These are phyloP conservation scores for Globisporangium nodosum DNA, from an alignment of 352 stramenopile species.

Conservation along the genomic window DNA sequence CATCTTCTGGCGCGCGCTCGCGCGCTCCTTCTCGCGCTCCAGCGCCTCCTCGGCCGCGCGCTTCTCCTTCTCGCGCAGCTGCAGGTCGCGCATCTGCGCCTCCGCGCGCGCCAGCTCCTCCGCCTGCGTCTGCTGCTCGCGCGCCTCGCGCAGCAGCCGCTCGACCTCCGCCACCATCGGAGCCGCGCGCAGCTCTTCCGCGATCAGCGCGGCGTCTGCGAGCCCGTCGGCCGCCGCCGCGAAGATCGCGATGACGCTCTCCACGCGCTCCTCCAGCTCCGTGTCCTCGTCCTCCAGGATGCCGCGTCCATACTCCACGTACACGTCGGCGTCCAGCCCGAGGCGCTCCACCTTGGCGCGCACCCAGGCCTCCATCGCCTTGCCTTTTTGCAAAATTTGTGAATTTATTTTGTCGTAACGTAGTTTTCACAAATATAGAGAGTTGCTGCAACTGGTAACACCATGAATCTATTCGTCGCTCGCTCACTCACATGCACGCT, in stretches of 20 bases:
- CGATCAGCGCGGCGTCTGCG: slow-evolving; percentile 31
- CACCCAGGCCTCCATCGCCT: slow-evolving; percentile 57
- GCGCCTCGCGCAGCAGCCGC: slow-evolving; percentile 30
- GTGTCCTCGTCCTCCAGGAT: slow-evolving; percentile 72
- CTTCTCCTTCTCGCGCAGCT: slow-evolving; percentile 53
- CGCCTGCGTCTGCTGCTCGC: slow-evolving; percentile 26
- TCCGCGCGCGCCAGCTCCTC: slow-evolving; percentile 37
- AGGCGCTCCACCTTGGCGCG: slow-evolving; percentile 47
- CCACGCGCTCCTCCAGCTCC: slow-evolving; percentile 60
- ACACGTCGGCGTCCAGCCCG: slow-evolving; percentile 62
- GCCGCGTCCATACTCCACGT: slow-evolving; percentile 67
- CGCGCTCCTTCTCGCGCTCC: slow-evolving; percentile 55
- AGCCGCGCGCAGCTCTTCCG: slow-evolving; percentile 26
- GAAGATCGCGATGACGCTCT: slow-evolving; percentile 63
- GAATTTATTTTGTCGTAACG: no score
- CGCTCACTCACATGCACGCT: neutral
- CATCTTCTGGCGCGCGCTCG: slow-evolving; percentile 63
- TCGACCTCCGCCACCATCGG: slow-evolving; percentile 50
- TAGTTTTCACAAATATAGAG: neutral
- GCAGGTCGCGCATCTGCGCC: slow-evolving; percentile 44
- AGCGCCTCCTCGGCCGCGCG: slow-evolving; percentile 50
- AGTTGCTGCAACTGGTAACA: neutral
- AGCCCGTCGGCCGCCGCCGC: slow-evolving; percentile 47
- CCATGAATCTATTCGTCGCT: neutral
- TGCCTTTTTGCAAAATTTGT: neutral